These are phyloP conservation scores for Euphrasia arctica DNA, from an alignment of 305 asterid genomes.

Conservation along the genomic window DNA sequence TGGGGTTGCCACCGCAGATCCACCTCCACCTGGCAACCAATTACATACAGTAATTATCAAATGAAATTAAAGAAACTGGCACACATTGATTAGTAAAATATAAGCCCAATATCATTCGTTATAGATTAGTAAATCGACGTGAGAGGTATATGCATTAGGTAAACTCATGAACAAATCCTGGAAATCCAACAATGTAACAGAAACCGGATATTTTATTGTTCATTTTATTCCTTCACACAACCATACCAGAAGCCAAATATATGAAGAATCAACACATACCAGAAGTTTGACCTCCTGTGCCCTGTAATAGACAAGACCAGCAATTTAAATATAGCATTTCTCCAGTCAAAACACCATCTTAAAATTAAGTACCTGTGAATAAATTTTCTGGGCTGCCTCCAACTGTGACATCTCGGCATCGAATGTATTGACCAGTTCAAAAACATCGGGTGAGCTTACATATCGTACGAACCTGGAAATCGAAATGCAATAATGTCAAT, in stretches of 20 bases:
- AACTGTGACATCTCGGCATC: constrained; percentile 94
- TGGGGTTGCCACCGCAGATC: constrained; percentile 38
- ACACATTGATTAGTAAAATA: too few relatives aligned
- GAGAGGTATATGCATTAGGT: too few relatives aligned
- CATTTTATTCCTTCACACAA: too few relatives aligned
- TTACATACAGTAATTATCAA: too few relatives aligned
- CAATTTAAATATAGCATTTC: not conserved
- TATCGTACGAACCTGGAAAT: constrained; percentile 78
- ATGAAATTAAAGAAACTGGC: too few relatives aligned
- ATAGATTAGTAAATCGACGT: too few relatives aligned
- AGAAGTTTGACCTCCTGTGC: not conserved
- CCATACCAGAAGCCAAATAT: too few relatives aligned
- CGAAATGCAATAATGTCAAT: too few relatives aligned
- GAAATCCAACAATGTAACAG: too few relatives aligned
- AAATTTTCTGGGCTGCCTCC: constrained; percentile 85
- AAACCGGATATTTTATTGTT: too few relatives aligned
- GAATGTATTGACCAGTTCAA: constrained; percentile 70
- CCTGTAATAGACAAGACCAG: not conserved
- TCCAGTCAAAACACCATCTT: not conserved
- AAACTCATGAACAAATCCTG: too few relatives aligned
- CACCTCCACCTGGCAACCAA: constrained; percentile 47
- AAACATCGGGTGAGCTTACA: constrained; percentile 89
- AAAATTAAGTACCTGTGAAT: constrained; percentile 59
- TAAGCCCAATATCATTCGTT: too few relatives aligned
- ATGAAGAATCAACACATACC: not conserved